Evolutionary conservation across 441 rosid genomes (phyloP).

Genomic region (Eutrema salsugineum): DNA sequence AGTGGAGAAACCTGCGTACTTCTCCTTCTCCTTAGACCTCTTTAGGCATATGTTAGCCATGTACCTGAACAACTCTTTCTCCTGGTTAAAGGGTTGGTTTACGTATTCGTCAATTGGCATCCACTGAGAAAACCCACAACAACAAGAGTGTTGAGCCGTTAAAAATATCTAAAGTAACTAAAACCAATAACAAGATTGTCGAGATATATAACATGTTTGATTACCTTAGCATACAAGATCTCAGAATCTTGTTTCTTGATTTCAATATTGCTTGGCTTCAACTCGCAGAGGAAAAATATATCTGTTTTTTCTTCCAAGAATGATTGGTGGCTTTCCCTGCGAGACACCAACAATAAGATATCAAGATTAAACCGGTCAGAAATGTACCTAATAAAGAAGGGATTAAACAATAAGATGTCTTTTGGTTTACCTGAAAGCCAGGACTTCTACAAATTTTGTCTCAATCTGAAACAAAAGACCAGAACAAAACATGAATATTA

Average conservation of each 20-base stretch:
- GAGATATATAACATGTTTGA: too few species aligned
- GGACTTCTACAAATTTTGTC: constrained; percentile 48
- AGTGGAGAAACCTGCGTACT: neutral
- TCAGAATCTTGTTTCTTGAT: constrained; percentile 49
- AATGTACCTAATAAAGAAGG: neutral
- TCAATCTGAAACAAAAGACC: constrained; percentile 41
- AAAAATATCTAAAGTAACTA: neutral
- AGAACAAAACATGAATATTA: neutral
- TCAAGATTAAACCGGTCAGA: neutral
- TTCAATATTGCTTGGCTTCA: constrained; percentile 39
- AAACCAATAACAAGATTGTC: neutral
- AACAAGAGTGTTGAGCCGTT: neutral
- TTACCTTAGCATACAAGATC: constrained; percentile 57
- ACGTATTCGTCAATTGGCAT: constrained; percentile 56
- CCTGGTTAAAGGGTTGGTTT: constrained; percentile 36
- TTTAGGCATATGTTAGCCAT: constrained; percentile 49
- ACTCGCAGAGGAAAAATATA: constrained; percentile 51
- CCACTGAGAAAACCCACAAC: constrained; percentile 41
- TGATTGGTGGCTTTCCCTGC: constrained; percentile 69
- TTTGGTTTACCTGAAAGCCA: constrained; percentile 55
- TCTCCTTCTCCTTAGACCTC: constrained; percentile 22
- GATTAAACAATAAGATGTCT: neutral
- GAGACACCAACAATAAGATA: neutral
- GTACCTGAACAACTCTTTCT: constrained; percentile 32
- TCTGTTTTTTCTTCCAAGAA: constrained; percentile 50